Evolutionary conservation across 2,329 filamentous ascomycete species (phyloP), one percentile per base, ranked within the genome.

Genomic region (Fusarium napiforme): DNA sequence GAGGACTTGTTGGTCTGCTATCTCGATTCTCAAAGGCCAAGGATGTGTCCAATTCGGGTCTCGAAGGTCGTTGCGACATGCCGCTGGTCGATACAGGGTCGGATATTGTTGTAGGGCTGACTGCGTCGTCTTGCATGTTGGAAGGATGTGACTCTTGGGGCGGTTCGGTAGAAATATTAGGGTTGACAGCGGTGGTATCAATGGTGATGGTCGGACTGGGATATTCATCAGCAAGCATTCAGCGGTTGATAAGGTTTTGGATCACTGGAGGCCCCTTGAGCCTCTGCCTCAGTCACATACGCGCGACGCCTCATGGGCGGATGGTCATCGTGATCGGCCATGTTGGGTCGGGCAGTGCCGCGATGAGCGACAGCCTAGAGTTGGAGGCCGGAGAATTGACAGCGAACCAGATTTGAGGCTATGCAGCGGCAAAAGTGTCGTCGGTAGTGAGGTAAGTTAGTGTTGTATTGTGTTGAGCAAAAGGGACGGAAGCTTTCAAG

Each of bases 1-100:
- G 91, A 14, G 92, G 91, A 72, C 92, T 93, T 18, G 89, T 91
- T 3, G 92, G 92, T 65, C 91, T 86, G 79, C 89, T 92, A 69
- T 92, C 90, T 73, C 84, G 87, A 80, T 87, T 90, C 26, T 93
- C 92, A 74, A 93, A 91, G 4, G 90, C 91, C 42, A 85, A 85
- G n/a, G 87, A 85, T 19, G 85, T 83, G 69, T 87, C 85, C 45
- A 88, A 78, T 64, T 92, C 88, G 45, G 78, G 77, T 62, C 78
- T 74, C 12, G 73, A 67, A 43, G 72, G 72, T 60, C 75, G 67
- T 42, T 77, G 74, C 18, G 72, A 75, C 40, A 71, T 71, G 65
- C 71, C 70, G 52, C 65, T 73, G 30, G 72, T 72, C 23, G 76
- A 72, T n/a, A 77, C 71, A 56, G 81, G 79, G 37, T 84, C 82